These are phyloP conservation scores for Starmera quercuum DNA, from an alignment of 805 yeast species.

Conservation along the genomic window DNA sequence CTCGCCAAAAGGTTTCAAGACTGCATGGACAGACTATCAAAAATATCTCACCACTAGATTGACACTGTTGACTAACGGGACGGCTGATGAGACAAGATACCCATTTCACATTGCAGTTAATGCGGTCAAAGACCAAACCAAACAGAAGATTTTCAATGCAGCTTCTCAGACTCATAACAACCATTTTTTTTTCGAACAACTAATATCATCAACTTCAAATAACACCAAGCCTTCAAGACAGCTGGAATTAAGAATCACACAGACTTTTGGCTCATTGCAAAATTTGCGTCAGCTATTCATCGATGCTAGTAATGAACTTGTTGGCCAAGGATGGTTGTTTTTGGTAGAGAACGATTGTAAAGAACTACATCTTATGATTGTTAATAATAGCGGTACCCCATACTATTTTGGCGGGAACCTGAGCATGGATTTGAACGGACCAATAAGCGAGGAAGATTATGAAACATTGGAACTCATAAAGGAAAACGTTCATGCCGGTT, in stretches of 20 bases:
- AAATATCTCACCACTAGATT: constrained; percentile 50
- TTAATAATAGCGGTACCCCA: constrained; percentile 76
- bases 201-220: constrained; percentile 20
- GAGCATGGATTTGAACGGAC: constrained; percentile 67
- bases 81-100: constrained; percentile 66
- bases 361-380: constrained; percentile 41
- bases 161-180: constrained; percentile 92
- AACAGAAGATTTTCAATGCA: constrained; percentile 68
- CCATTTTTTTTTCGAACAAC: constrained; percentile 76
- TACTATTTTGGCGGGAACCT: constrained; percentile 65
- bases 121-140: constrained; percentile 58
- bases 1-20: constrained; percentile 55
- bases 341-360: constrained; percentile 61
- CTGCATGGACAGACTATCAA: constrained; percentile 82
- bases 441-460: constrained; percentile 49
- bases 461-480: constrained; percentile 35
- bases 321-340: constrained; percentile 71
- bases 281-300: constrained; percentile 9
- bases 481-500: constrained; percentile 29
- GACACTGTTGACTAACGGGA: constrained; percentile 63
- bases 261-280: constrained; percentile 27
- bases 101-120: constrained; percentile 66
- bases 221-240: constrained; percentile 27
- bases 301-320: constrained; percentile 17
- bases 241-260: constrained; percentile 26